Conservation (phyloP, 768 basidiomycete genomes). For the Mycena pura region DNA sequence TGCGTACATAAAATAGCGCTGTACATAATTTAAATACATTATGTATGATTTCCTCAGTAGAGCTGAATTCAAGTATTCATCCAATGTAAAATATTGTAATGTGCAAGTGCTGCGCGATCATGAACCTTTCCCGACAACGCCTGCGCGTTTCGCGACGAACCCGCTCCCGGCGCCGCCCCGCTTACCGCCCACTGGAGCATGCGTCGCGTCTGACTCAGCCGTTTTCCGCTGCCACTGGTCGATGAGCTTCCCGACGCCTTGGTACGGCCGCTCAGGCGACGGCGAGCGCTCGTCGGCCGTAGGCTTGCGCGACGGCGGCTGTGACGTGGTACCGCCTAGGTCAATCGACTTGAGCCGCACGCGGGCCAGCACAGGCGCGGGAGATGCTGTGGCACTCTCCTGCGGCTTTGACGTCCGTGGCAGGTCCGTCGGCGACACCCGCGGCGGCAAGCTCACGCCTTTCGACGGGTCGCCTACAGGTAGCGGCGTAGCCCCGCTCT, state of each 20-base stretch:
- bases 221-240: constrained; percentile 89
- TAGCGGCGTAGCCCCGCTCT: not conserved
- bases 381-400: constrained; percentile 23
- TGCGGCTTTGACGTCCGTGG: constrained; percentile 12
- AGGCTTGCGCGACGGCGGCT: constrained; percentile 25
- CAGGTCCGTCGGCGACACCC: constrained; percentile 22
- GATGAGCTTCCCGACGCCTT: constrained; percentile 84
- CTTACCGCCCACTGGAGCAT: constrained; percentile 3
- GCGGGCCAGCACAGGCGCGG: constrained; percentile 37
- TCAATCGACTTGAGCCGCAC: constrained; percentile 36
- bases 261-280: constrained; percentile 80
- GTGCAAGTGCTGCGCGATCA: constrained; percentile 22
- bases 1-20: not conserved
- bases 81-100: constrained; percentile 17
- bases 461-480: constrained; percentile 15
- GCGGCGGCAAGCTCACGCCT: constrained; percentile 1
- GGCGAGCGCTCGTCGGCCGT: constrained; percentile 49
- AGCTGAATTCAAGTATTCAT: too few relatives aligned
- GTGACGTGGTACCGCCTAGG: constrained; percentile 4
- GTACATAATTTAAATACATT: not conserved
- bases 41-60: too few relatives aligned
- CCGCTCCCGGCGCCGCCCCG: constrained; percentile 16
- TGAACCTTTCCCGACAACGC: constrained; percentile 24
- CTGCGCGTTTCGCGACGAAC: constrained; percentile 25
- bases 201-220: constrained; percentile 53